Evolutionary conservation across 371 early-diverging fungal genomes (phyloP).

Genomic region (Mortierella sp.): DNA sequence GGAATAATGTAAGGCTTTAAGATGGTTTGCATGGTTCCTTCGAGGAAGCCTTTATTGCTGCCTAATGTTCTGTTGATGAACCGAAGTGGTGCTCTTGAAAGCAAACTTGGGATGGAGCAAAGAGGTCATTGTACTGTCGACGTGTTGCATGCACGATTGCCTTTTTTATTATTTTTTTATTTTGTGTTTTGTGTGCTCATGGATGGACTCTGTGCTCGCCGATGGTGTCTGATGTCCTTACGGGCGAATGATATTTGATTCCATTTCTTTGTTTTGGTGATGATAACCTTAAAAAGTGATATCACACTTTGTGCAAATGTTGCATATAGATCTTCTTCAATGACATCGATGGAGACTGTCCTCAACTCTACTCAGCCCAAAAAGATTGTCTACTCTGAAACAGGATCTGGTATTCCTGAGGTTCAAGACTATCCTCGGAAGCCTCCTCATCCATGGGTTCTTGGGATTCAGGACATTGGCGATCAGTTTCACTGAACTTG

Average conservation of each 20-base stretch:
- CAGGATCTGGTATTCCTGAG: constrained; percentile 88
- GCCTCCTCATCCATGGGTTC: constrained; percentile 86
- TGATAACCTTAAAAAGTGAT: background rate
- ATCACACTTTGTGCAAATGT: background rate
- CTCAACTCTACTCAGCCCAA: constrained; percentile 67
- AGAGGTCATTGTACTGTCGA: too few species aligned
- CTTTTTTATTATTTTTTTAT: too few species aligned
- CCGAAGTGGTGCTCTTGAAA: too few species aligned
- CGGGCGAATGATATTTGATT: too few species aligned
- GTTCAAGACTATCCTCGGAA: constrained; percentile 90
- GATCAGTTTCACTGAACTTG: constrained; percentile 80
- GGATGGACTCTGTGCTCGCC: background rate
- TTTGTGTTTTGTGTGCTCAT: too few species aligned
- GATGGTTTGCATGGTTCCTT: too few species aligned
- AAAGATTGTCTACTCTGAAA: constrained; percentile 81
- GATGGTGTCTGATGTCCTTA: too few species aligned
- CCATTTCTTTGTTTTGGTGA: background rate
- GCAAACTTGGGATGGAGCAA: too few species aligned
- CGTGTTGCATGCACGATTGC: too few species aligned
- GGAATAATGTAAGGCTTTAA: too few species aligned
- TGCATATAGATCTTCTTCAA: constrained; percentile 24
- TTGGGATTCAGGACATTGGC: constrained; percentile 81
- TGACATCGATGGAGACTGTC: constrained; percentile 57
- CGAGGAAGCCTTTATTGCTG: too few species aligned
- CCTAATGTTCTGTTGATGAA: too few species aligned